Evolutionary conservation across 75 land plant genomes (phyloP), one percentile per base, ranked within the genome.

Genomic region (Selaginella moellendorffii): DNA sequence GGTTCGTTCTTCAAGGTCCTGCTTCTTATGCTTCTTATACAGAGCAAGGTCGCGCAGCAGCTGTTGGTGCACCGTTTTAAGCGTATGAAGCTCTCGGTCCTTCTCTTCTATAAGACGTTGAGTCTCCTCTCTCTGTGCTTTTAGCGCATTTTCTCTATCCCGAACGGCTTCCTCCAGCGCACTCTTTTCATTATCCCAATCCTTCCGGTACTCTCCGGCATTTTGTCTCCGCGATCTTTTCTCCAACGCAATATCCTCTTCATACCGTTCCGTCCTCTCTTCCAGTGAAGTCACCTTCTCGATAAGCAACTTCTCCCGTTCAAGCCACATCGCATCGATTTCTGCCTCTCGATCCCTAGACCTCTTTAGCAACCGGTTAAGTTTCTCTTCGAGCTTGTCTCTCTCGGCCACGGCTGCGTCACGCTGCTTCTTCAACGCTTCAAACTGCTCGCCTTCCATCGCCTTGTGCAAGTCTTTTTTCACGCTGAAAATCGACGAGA

Each of bases 361-460:
- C 26, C 62, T 42, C 64, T 29, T 61, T 54, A 67, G n/a, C n/a
- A 28, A 51, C 70, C 60, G 24, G 2, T 73, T 67, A 9, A 73
- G 75, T 54, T 67, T 67, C 42, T 61, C 75, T 31, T 73, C 70
- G 14, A n/a, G 59, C 21, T 53, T 73, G 29, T 73, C 75, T 63
- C 75, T 67, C 46, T 73, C 75, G 14, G 62, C 70, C 28, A 53
- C 30, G 1, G 58, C 63, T 20, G 31, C 51, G 53, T 67, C 75
- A 19, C 75, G 70, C 59, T 73, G 75, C 17, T 30, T 24, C 54
- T 67, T 67, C 75, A 62, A 66, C 28, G 26, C 25, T 26, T 27
- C 63, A 26, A 63, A 2, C 29, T 68, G 70, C 30, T 73, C 75
- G 27, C 31, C 26, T 28, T 73, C 70, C 22, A 53, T 21, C 14